Conservation (phyloP, 1,139 yeast species). For the Kurtzmaniella quercitrusa region DNA sequence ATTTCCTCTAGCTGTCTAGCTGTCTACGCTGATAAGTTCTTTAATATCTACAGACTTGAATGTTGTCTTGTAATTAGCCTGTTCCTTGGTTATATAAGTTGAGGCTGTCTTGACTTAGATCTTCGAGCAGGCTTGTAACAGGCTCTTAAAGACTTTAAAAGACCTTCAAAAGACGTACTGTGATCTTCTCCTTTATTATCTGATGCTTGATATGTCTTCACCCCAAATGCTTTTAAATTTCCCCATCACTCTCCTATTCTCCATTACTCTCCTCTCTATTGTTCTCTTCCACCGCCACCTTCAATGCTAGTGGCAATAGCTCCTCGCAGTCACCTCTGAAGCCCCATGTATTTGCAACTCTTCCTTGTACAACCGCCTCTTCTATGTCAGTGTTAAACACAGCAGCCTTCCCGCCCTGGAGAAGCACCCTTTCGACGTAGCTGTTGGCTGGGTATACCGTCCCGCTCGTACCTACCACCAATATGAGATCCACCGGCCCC, state of each 20-base stretch:
- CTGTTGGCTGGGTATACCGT: slow-evolving; percentile 90
- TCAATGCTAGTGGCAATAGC: slow-evolving; percentile 61
- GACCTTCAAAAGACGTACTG: too few relatives aligned
- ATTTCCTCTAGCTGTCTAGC: not conserved
- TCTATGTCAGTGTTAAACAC: slow-evolving; percentile 72
- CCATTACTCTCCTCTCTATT: not conserved
- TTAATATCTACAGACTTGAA: too few relatives aligned
- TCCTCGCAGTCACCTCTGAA: slow-evolving; percentile 80
- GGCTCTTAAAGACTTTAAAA: too few relatives aligned
- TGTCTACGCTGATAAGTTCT: too few relatives aligned
- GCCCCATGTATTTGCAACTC: slow-evolving; percentile 54
- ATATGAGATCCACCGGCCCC: slow-evolving; percentile 59
- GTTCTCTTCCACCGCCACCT: slow-evolving; percentile 36
- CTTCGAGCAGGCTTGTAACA: too few relatives aligned
- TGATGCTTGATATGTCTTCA: too few relatives aligned
- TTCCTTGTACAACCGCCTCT: slow-evolving; percentile 33
- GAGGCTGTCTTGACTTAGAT: too few relatives aligned
- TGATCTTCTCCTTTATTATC: too few relatives aligned
- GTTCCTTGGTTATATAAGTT: too few relatives aligned
- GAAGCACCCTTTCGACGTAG: slow-evolving; percentile 70
- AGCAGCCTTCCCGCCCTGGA: slow-evolving; percentile 78
- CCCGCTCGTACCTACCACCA: slow-evolving; percentile 84
- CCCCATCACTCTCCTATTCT: not conserved
- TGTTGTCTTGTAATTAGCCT: too few relatives aligned
- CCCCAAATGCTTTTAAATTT: too few relatives aligned